Evolutionary conservation across 768 basidiomycete species (phyloP).

Genomic region (Rhizopogon roseolus): DNA sequence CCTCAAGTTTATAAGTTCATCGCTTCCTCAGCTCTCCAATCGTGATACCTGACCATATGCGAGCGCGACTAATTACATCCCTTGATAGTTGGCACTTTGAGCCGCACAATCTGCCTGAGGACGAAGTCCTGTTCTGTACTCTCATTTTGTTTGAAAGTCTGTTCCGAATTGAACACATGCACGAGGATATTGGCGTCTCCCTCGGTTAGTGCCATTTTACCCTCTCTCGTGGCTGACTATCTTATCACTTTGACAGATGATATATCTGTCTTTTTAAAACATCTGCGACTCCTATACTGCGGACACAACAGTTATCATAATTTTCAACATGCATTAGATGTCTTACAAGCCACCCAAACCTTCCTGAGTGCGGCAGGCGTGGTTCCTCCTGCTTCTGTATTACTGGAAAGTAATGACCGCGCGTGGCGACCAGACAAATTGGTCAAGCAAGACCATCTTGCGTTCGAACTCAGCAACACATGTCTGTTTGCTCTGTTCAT

Average conservation of each 20-base stretch:
- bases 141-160: constrained; percentile 85
- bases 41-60: constrained; percentile 42
- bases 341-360: constrained; percentile 86
- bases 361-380: constrained; percentile 77
- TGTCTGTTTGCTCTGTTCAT: constrained; percentile 85
- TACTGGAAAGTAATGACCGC: constrained; percentile 41
- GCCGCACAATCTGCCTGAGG: constrained; percentile 76
- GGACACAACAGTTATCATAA: constrained; percentile 95
- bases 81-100: constrained; percentile 89
- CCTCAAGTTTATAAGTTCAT: constrained; percentile 7
- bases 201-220: constrained; percentile 43
- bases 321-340: constrained; percentile 94
- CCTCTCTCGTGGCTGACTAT: constrained; percentile 12
- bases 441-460: constrained; percentile 33
- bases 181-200: constrained; percentile 49
- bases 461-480: constrained; percentile 46
- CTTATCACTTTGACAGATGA: constrained; percentile 44
- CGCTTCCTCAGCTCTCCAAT: constrained; percentile 38
- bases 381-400: constrained; percentile 71
- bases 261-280: constrained; percentile 74
- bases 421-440: constrained; percentile 36
- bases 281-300: constrained; percentile 90
- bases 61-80: constrained; percentile 57
- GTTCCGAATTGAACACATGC: constrained; percentile 74
- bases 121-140: constrained; percentile 78